phyloP scores from a whole-genome alignment of 352 stramenopile species.

The Phytophthora uliginosa region DNA sequence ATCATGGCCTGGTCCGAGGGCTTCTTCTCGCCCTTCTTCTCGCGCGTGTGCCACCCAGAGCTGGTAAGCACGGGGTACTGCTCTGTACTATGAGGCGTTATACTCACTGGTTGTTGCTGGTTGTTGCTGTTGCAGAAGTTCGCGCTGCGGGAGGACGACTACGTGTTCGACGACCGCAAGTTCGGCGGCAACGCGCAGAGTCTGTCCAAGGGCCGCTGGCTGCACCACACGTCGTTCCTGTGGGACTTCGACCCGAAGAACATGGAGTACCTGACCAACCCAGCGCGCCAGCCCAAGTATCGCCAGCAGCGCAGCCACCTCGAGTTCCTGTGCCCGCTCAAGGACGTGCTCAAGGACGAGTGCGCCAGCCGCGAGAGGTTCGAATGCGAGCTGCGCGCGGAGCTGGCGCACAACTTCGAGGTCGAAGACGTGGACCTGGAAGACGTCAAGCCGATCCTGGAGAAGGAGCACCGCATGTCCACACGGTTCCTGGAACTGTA shows the following conservation, averaged over 20 bases:
- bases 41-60: slow-evolving; percentile 51
- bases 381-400: slow-evolving; percentile 46
- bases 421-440: slow-evolving; percentile 63
- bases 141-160: slow-evolving; percentile 96
- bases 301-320: slow-evolving; percentile 92
- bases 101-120: slow-evolving; percentile 3
- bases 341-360: slow-evolving; percentile 70
- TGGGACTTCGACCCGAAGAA: slow-evolving; percentile 96
- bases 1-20: slow-evolving; percentile 95
- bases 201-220: slow-evolving; percentile 95
- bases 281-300: slow-evolving; percentile 96
- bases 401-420: slow-evolving; percentile 71
- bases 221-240: slow-evolving; percentile 99
- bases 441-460: slow-evolving; percentile 56
- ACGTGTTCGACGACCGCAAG: slow-evolving; percentile 96
- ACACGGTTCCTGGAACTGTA: slow-evolving; percentile 71
- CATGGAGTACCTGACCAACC: slow-evolving; percentile 97
- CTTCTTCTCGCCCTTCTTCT: slow-evolving; percentile 87
- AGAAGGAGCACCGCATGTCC: slow-evolving; percentile 71
- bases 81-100: neutral
- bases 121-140: slow-evolving; percentile 69
- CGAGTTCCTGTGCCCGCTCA: slow-evolving; percentile 95
- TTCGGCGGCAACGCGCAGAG: slow-evolving; percentile 98
- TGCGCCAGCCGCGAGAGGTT: slow-evolving; percentile 54
- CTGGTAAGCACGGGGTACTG: slow-evolving; percentile 19